Percentiles rank a stretch among this genome's conserved stretches.
Conservation (phyloP, 345 rosid genomes). For the Salix purpurea region DNA sequence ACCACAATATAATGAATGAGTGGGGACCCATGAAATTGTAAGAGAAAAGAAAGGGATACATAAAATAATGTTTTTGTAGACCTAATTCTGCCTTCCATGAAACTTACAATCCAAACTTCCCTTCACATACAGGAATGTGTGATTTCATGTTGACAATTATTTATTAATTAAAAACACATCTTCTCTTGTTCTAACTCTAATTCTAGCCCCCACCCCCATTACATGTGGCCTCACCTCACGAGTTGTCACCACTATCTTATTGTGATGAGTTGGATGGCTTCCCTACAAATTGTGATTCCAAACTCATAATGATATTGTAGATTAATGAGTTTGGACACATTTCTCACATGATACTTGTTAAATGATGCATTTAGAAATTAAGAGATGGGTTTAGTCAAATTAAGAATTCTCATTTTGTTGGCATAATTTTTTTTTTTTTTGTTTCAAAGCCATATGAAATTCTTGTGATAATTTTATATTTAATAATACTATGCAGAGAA, state of each 20-base stretch:
- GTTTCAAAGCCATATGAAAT: too few species aligned
- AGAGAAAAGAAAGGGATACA: not conserved
- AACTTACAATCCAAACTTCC: not conserved
- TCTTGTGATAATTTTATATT: too few species aligned
- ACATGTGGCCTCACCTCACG: not conserved
- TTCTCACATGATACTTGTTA: not conserved
- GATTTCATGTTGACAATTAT: not conserved
- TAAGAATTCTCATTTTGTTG: not conserved
- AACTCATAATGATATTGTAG: not conserved
- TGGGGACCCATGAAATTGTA: slow-evolving; percentile 7
- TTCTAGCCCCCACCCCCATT: too few species aligned
- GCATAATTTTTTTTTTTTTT: not conserved
- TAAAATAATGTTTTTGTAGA: not conserved
- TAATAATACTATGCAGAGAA: too few species aligned
- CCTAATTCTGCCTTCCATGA: not conserved
- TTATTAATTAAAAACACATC: not conserved
- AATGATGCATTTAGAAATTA: not conserved
- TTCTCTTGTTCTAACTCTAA: not conserved
- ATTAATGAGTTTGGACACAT: not conserved
- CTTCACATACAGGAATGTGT: not conserved
- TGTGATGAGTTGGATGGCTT: not conserved
- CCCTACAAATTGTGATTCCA: not conserved
- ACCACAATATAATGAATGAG: not conserved
- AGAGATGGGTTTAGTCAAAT: not conserved
- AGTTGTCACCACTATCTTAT: not conserved